Evolutionary conservation across 2,329 filamentous ascomycete species (phyloP), one percentile per base, ranked within the genome.

Genomic region (Colletotrichum karsti): DNA sequence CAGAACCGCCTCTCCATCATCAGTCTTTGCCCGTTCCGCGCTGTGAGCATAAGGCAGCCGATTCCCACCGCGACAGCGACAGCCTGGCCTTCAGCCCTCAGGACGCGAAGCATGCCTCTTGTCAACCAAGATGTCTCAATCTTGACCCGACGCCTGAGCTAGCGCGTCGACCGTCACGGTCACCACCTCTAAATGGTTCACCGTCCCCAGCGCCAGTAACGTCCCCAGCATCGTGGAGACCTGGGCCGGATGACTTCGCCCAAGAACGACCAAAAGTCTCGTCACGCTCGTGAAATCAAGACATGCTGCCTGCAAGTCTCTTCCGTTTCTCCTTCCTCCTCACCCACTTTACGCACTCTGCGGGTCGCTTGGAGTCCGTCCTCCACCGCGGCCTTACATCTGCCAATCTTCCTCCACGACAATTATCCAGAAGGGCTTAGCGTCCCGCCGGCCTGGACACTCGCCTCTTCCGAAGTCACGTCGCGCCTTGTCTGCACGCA

Each of bases 261-360:
- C 60, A 18, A 50, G 46, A 24, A 28, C 46, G n/a, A n/a, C 26
- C 46, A 39, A n/a, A n/a, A 33, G 60, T 28, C 51, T 58, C 48
- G 65, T 68, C 65, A 65, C 65, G 65, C 61, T 65, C 60, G 50
- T 30, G 33, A 65, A 54, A 55, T 65, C 54, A 64, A 65, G 65
- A 68, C 60, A 59, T 24, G 61, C 65, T 28, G 50, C 28, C 50
- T 53, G n/a, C 28, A 35, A 53, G 30, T 12, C 50, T 13, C 26
- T 50, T 46, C 63, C n/a, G n/a, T n/a, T 50, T 56, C 9, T 18
- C 33, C 18, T 30, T 51, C 44, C 53, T 37, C 48, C 50, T 63
- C 65, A 65, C 53, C 65, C 64, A 64, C 64, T 59, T 59, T 65
- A 65, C 65, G 65, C 61, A 59, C 60, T 65, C 56, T 56, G 65